Evolutionary conservation across 805 yeast genomes (phyloP).

Genomic region (Saccharomycopsis sp.): DNA sequence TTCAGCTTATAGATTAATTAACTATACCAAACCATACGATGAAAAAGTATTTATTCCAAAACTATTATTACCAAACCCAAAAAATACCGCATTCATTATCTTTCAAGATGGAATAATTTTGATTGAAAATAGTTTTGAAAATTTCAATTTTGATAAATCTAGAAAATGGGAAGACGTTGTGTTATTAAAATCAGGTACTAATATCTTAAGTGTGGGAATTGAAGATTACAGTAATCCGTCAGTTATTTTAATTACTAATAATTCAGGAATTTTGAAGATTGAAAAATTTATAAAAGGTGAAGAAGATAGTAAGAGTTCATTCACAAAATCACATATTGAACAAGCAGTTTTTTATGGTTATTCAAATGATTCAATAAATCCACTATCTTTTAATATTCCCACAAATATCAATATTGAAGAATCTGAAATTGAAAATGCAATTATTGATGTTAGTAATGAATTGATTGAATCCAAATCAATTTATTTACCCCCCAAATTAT

Average conservation of each 20-base stretch:
- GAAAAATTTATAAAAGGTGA: conserved; percentile 31
- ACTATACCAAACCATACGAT: conserved; percentile 27
- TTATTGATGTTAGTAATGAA: conserved; percentile 40
- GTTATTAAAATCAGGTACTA: conserved; percentile 40
- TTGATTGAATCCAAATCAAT: conserved; percentile 45
- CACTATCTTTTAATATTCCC: conserved; percentile 39
- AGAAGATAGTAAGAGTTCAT: conserved; percentile 20
- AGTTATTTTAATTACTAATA: conserved; percentile 37
- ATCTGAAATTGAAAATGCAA: conserved; percentile 40
- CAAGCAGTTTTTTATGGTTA: conserved; percentile 68
- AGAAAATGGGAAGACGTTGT: conserved; percentile 78
- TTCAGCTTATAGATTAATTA: conserved; percentile 57
- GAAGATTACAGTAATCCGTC: conserved; percentile 35
- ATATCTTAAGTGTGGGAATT: conserved; percentile 49
- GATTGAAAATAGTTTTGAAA: conserved; percentile 38
- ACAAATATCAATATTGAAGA: conserved; percentile 34
- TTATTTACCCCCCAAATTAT: conserved; percentile 43
- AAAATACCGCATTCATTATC: conserved; percentile 48
- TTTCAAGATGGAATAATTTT: conserved; percentile 53
- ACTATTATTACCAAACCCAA: conserved; percentile 48
- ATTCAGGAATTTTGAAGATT: conserved; percentile 52
- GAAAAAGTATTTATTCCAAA: conserved; percentile 36
- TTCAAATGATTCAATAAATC: conserved; percentile 28
- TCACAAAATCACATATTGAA: conserved; percentile 64
- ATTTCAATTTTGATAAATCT: conserved; percentile 25